Conservation (phyloP, 768 basidiomycete species). For the Pholiota molesta region DNA sequence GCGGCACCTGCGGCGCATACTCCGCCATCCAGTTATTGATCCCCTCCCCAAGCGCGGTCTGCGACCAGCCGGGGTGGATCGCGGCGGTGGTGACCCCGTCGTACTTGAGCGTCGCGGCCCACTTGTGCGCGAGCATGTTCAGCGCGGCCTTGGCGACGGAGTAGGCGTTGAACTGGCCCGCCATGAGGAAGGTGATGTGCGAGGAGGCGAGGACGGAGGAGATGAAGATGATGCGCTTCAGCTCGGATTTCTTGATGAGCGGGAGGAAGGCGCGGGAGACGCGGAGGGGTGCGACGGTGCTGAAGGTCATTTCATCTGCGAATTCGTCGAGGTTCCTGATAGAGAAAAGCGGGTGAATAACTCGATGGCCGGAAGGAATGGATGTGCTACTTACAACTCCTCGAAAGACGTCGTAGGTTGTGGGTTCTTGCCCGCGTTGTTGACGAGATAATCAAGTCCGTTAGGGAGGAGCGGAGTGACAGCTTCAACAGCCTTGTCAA, state of each 20-base stretch:
- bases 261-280: neutral
- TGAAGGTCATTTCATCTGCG: neutral
- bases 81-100: neutral
- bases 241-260: neutral
- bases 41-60: neutral
- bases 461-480: neutral
- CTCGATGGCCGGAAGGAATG: neutral
- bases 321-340: neutral
- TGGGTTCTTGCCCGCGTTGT: too few relatives aligned
- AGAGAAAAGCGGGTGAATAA: neutral
- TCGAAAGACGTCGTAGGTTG: neutral
- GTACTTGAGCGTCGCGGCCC: neutral
- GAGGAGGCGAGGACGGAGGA: neutral
- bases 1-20: too few relatives aligned
- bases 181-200: too few relatives aligned
- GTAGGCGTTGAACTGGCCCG: too few relatives aligned
- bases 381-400: neutral
- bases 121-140: neutral
- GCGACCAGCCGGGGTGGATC: neutral
- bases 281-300: neutral
- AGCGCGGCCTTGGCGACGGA: neutral
- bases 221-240: neutral
- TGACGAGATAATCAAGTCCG: neutral
- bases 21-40: neutral
- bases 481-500: neutral